Evolutionary conservation across 345 rosid species (phyloP).

Genomic region (Aurinia saxatilis): DNA sequence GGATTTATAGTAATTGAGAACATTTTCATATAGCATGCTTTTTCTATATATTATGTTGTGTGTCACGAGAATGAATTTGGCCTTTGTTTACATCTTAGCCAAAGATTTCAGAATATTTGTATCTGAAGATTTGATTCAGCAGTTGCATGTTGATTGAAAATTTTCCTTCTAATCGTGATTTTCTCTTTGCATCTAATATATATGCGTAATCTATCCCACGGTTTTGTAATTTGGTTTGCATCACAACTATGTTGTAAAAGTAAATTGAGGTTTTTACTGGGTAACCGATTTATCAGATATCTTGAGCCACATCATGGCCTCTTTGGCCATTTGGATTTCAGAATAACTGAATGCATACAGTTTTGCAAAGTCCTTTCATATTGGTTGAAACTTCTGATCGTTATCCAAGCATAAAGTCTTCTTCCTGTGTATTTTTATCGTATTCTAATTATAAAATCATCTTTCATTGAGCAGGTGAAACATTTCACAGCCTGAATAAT

Average conservation of each 20-base stretch:
- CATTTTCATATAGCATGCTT: background rate
- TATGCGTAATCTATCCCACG: background rate
- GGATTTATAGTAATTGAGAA: constrained; percentile 3
- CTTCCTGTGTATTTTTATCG: background rate
- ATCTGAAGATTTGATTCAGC: background rate
- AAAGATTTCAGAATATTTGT: background rate
- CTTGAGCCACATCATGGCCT: background rate
- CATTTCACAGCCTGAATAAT: constrained; percentile 67
- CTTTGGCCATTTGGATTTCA: background rate
- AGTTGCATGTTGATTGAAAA: constrained; percentile 1
- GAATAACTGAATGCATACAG: background rate
- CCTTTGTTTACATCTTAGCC: background rate
- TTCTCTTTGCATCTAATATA: background rate
- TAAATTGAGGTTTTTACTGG: background rate
- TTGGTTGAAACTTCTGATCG: constrained; percentile 4
- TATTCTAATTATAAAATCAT: constrained; percentile 9
- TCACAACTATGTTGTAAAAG: background rate
- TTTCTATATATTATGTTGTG: background rate
- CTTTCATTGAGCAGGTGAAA: constrained; percentile 48
- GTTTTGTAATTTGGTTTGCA: background rate
- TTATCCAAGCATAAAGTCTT: background rate
- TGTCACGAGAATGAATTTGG: background rate
- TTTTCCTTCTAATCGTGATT: background rate
- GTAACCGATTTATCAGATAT: background rate
- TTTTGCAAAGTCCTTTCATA: background rate